These are phyloP conservation scores for Pythium sp. DNA, from an alignment of 352 stramenopile genomes.

Conservation along the genomic window DNA sequence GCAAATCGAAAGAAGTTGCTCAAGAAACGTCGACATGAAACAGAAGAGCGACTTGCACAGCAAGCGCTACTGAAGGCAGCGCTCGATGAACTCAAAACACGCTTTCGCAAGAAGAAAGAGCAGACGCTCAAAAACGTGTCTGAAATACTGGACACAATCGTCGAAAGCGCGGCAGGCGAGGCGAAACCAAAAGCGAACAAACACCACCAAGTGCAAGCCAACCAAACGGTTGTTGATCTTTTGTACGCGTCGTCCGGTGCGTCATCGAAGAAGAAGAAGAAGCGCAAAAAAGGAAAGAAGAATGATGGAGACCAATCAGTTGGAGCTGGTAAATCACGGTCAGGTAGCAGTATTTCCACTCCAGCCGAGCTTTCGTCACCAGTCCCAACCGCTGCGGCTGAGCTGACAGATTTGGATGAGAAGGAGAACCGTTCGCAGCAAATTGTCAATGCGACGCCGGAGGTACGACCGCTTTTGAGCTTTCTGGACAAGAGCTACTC, in stretches of 20 bases:
- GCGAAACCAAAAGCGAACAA: constrained; percentile 9
- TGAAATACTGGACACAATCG: constrained; percentile 38
- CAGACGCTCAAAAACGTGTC: constrained; percentile 23
- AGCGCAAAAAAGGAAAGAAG: constrained; percentile 25
- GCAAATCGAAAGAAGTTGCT: constrained; percentile 65
- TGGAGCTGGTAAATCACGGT: not conserved
- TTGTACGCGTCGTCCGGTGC: not conserved
- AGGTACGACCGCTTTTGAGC: constrained; percentile 27
- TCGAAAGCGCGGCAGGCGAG: constrained; percentile 31
- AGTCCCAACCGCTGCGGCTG: not conserved
- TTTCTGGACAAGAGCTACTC: constrained; percentile 39
- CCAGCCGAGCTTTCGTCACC: not conserved
- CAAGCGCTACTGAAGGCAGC: constrained; percentile 36
- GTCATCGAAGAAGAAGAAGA: constrained; percentile 20
- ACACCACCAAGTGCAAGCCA: not conserved
- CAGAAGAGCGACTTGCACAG: constrained; percentile 32
- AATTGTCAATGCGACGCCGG: constrained; percentile 21
- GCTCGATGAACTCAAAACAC: constrained; percentile 37
- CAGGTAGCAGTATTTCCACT: not conserved
- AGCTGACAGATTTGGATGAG: not conserved
- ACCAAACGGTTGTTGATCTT: constrained; percentile 11
- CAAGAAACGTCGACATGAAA: constrained; percentile 55
- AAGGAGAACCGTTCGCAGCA: constrained; percentile 16
- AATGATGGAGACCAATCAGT: not conserved
- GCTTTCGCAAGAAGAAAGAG: constrained; percentile 30